A percentile compares a stretch with the other conserved stretches of the same genome.
These are phyloP conservation scores for Polytrichum formosum DNA, from an alignment of 225 moss, liverwort and hornwort genomes.

Conservation along the genomic window DNA sequence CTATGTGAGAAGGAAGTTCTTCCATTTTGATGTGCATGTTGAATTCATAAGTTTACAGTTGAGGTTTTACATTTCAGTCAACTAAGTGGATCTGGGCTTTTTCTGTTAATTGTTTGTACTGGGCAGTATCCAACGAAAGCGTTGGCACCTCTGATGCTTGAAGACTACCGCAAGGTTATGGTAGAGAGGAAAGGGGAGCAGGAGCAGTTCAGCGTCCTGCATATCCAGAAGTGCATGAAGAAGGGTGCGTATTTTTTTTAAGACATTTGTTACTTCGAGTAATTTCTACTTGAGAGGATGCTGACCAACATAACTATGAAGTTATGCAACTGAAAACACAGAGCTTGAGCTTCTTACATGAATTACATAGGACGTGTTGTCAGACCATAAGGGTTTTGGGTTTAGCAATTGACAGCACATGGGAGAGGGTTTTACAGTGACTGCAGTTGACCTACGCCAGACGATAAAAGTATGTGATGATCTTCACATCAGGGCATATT, in stretches of 20 bases:
- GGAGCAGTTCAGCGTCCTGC: slow-evolving; percentile 80
- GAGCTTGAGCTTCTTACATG: too few species aligned
- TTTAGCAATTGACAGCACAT: neutral
- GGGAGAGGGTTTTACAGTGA: slow-evolving; percentile 53
- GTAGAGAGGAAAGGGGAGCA: slow-evolving; percentile 98
- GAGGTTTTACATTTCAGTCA: neutral
- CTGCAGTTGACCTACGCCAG: slow-evolving; percentile 90
- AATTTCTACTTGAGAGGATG: too few species aligned
- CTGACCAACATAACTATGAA: too few species aligned
- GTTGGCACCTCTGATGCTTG: slow-evolving; percentile 93
- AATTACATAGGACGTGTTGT: too few species aligned
- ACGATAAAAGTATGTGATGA: slow-evolving; percentile 70
- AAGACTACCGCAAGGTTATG: slow-evolving; percentile 97
- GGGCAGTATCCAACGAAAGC: slow-evolving; percentile 97
- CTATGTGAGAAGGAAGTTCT: too few species aligned
- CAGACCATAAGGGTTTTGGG: too few species aligned
- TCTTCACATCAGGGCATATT: slow-evolving; percentile 90
- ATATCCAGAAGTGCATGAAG: slow-evolving; percentile 94
- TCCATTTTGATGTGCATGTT: neutral
- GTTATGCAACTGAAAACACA: too few species aligned
- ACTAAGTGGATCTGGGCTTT: neutral
- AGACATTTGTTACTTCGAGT: neutral
- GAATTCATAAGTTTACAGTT: neutral
- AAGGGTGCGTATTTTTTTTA: slow-evolving; percentile 35
- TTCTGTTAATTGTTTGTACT: neutral